These are phyloP conservation scores for Claviceps arundinis DNA, from an alignment of 2,329 filamentous ascomycete species.

Conservation along the genomic window DNA sequence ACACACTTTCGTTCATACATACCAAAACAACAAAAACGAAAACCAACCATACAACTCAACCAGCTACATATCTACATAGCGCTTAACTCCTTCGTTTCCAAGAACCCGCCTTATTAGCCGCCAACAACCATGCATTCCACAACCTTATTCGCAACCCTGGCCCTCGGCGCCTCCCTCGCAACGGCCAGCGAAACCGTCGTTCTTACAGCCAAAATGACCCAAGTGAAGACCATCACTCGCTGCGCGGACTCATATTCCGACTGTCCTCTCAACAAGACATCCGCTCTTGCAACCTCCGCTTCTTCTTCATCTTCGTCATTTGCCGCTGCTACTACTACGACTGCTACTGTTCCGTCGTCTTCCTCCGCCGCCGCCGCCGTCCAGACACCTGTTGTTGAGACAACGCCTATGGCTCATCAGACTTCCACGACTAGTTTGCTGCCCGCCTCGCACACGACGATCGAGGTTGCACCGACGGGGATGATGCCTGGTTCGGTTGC, in stretches of 20 bases:
- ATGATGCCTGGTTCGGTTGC: conserved; percentile 10
- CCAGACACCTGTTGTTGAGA: conserved; percentile 3
- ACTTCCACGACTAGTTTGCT: neutral
- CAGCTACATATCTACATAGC: too few species aligned
- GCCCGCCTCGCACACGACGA: conserved; percentile 12
- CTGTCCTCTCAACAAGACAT: conserved; percentile 24
- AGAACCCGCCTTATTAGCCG: neutral
- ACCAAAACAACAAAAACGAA: too few species aligned
- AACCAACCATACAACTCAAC: too few species aligned
- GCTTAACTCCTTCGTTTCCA: too few species aligned
- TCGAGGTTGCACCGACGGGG: conserved; percentile 10
- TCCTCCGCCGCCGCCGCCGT: conserved; percentile 3
- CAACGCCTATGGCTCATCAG: conserved; percentile 1
- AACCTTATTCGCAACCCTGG: conserved; percentile 27
- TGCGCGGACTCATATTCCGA: conserved; percentile 30
- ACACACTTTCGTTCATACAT: too few species aligned
- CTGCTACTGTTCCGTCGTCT: conserved; percentile 13
- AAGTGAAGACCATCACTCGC: conserved; percentile 32
- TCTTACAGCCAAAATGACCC: conserved; percentile 30
- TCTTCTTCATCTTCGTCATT: conserved; percentile 13
- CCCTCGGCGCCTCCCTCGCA: conserved; percentile 26
- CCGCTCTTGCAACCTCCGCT: conserved; percentile 4
- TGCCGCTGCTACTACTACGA: conserved; percentile 2
- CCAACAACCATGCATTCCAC: conserved; percentile 33
- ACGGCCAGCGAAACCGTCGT: conserved; percentile 25